Evolutionary conservation across 176 grass and related monocot species (phyloP).

Genomic region (Avena insularis): DNA sequence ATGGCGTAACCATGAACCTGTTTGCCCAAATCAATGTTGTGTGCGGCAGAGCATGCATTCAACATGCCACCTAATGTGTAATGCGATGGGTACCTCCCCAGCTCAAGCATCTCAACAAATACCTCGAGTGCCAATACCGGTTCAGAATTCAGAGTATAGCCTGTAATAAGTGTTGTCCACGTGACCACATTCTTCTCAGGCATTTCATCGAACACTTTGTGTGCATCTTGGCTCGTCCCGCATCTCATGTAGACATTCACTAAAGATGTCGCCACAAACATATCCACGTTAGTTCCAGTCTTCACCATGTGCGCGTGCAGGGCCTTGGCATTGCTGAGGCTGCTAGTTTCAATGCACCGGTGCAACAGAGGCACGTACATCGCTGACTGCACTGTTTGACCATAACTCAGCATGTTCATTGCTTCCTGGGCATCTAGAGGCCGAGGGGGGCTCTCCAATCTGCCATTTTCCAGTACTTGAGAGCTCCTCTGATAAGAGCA

Average conservation of each 20-base stretch:
- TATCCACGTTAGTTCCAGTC: conserved; percentile 49
- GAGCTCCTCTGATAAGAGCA: conserved; percentile 40
- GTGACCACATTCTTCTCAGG: conserved; percentile 61
- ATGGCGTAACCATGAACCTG: conserved; percentile 70
- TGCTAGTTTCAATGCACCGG: conserved; percentile 43
- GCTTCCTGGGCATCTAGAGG: conserved; percentile 56
- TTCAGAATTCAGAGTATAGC: conserved; percentile 57
- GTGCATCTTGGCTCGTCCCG: conserved; percentile 33
- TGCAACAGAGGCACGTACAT: conserved; percentile 75
- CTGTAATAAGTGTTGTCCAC: conserved; percentile 68
- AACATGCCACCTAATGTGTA: conserved; percentile 62
- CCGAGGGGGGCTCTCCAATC: conserved; percentile 8
- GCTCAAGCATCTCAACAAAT: conserved; percentile 62
- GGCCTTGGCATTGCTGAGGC: conserved; percentile 37
- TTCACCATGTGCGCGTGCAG: conserved; percentile 71
- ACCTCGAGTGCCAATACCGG: conserved; percentile 38
- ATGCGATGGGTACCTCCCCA: conserved; percentile 55
- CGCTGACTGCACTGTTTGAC: conserved; percentile 47
- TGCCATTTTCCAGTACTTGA: conserved; percentile 8
- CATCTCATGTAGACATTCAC: conserved; percentile 67
- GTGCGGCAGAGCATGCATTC: conserved; percentile 48
- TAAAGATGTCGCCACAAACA: conserved; percentile 60
- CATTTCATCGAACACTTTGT: conserved; percentile 53
- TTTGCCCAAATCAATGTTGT: conserved; percentile 47
- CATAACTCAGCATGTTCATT: conserved; percentile 56